phyloP scores from a whole-genome alignment of 2,329 filamentous ascomycete genomes.

The Xylaria sp. region DNA sequence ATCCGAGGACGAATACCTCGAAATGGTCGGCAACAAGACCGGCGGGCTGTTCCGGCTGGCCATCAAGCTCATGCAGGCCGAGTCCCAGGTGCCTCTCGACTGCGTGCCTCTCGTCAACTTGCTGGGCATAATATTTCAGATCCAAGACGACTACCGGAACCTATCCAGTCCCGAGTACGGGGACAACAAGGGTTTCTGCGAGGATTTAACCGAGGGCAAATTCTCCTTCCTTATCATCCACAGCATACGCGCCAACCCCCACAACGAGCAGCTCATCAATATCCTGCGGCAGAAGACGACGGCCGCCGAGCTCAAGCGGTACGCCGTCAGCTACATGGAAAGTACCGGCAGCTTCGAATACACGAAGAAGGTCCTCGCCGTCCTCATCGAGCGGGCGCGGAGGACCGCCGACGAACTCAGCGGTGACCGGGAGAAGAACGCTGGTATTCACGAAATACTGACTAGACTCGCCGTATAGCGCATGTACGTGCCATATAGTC shows the following conservation, averaged over 20 bases:
- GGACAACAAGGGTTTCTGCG: conserved; percentile 91
- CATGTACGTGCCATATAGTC: neutral
- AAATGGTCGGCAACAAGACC: conserved; percentile 94
- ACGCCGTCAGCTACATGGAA: conserved; percentile 93
- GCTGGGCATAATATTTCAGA: conserved; percentile 88
- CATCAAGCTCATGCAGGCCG: conserved; percentile 88
- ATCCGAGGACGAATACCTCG: conserved; percentile 88
- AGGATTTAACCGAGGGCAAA: conserved; percentile 96
- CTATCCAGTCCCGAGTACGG: conserved; percentile 80
- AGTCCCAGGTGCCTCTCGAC: conserved; percentile 68
- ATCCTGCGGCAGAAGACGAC: conserved; percentile 91
- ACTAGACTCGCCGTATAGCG: conserved; percentile 67
- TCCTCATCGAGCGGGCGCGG: conserved; percentile 72
- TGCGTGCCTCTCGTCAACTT: conserved; percentile 87
- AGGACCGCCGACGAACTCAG: conserved; percentile 73
- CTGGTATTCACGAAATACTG: conserved; percentile 72
- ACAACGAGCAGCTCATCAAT: conserved; percentile 84
- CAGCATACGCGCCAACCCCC: conserved; percentile 81
- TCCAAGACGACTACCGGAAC: conserved; percentile 94
- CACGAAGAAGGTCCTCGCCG: conserved; percentile 73
- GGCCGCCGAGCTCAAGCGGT: conserved; percentile 88
- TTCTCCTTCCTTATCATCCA: conserved; percentile 97
- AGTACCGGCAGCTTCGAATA: conserved; percentile 90
- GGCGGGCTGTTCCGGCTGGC: conserved; percentile 86
- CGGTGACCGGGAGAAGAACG: conserved; percentile 65